A percentile compares a stretch with the other conserved stretches of the same genome.
Conservation (phyloP, 2,329 filamentous ascomycete genomes). For the Arthrobotrys sphaeroides region DNA sequence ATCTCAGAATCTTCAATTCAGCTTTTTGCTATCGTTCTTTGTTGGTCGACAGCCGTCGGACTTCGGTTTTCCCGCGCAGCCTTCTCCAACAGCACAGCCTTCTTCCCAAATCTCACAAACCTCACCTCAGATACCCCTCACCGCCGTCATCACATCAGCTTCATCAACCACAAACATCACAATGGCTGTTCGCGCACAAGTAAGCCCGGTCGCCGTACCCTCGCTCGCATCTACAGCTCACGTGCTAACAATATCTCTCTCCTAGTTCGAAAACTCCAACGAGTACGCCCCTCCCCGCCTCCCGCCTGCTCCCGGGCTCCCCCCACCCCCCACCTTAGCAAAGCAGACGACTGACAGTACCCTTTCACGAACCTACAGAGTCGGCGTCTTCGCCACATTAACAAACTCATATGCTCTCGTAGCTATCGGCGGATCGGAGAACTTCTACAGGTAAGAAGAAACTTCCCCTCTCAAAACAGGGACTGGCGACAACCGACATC, state of each 20-base stretch:
- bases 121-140: neutral
- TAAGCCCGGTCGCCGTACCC: conserved; percentile 16
- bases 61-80: conserved; percentile 3
- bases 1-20: conserved; percentile 31
- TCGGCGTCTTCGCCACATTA: conserved; percentile 95
- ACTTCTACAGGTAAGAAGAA: conserved; percentile 92
- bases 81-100: neutral
- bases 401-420: conserved; percentile 97
- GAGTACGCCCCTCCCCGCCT: conserved; percentile 70
- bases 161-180: conserved; percentile 18
- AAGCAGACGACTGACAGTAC: conserved; percentile 54
- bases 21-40: conserved; percentile 8
- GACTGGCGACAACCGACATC: conserved; percentile 22
- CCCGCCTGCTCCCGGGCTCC: neutral
- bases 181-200: conserved; percentile 56
- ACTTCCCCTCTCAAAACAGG: neutral
- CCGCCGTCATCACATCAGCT: conserved; percentile 1
- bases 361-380: conserved; percentile 68
- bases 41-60: neutral
- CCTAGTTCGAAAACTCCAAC: conserved; percentile 86
- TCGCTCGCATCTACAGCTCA: neutral
- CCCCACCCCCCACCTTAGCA: neutral
- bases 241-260: conserved; percentile 7
- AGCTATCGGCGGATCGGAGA: conserved; percentile 92
- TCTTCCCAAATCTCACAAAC: neutral